Base-by-base conservation (phyloP, 1,284 basidiomycete species). In the Bondarzewia mesenterica region DNA sequence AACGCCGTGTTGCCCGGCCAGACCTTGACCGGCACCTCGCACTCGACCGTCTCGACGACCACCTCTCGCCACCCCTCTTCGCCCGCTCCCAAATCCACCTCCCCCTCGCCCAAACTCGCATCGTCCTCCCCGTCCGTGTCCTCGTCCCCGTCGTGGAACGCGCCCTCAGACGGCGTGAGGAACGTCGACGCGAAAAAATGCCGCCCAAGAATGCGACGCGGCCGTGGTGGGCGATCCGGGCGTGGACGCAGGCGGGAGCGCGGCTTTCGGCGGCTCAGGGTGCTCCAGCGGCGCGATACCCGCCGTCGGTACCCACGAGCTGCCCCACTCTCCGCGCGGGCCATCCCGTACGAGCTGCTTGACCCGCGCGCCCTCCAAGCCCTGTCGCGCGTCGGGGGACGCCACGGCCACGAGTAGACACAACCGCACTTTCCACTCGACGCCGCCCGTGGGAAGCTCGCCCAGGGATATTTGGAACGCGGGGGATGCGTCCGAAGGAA, bases 1-100 rank as follows among this genome's bases (percentile, higher is more conserved):
- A 90, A 93, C 45, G 85, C 87, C 7, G 92, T 93, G 64, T 92
- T 93, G 22, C 89, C 89, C 14, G 92, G 84, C 73, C 87, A 89
- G 3, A 94, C 85, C 56, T 69, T 80, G 49, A 96, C 80, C n/a
- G 90, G 90, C 43, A 96, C 84, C 63, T 90, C 86, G 58, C 92
- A 94, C 62, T 94, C 91, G 16, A 96, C 89, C 51, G 82, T 87
- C 72, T 94, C 89, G 21, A 84, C 73, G 58, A 66, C 70, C 16
- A 84, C 71, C 50, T 80, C 76, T 43, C 55, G 59, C 86, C 86
- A 89, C 4, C 74, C 82, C 6, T 72, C 75, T 54, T 82, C 81
- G 10, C 71, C 72, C 1, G 75, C 81, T 1, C 71, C 73, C 59
- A 74, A 74, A 53, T 79, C 75, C 23, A 77, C 76, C 23, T 72